Evolutionary conservation across 1,139 yeast genomes (phyloP), one percentile per base, ranked within the genome.

Genomic region (Magnusiomyces tetraspermus): DNA sequence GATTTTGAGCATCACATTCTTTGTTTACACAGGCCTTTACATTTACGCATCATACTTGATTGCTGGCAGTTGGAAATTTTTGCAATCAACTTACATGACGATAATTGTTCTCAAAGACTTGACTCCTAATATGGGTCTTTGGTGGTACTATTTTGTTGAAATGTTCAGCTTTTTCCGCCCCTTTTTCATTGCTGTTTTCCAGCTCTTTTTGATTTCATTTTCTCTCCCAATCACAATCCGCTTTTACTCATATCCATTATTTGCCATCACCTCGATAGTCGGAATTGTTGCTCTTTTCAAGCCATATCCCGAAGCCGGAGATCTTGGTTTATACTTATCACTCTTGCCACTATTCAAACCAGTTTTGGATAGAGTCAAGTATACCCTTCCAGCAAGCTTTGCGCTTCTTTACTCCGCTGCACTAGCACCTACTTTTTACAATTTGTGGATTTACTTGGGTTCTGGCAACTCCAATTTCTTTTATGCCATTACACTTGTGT

Each of bases 111-210:
- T 86, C 61, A 75, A 76, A 49, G 88, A 87, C 58, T 79, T 88
- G 58, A 75, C 80, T 4, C 96, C 96, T 23, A 89, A 89, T 67
- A 70, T 92, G 58, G 98, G 98, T 0, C 73, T 92, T 41, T 92
- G 99, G 99, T 92, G 99, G 99, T 92, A 92, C 71, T 81, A 90
- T 61, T 92, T 92, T 72, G 85, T 94, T 30, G 98, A 92, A 67
- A 86, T 92, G 82, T 92, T 92, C 70, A 94, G 84, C 53, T 86
- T 82, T 63, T 92, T 92, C 74, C 77, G 85, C 30, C 82, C 88
- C 19, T 89, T 92, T 65, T 92, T 86, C 71, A 72, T 83, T 43
- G 83, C 89, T 11, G 83, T 89, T 28, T 94, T 90, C 77, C 92
- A 89, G 63, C 63, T 90, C 48, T 88, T 82, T 68, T 70, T 82